Conservation (phyloP, 1,139 yeast genomes). For the Keqinozyma sinolaborantium region DNA sequence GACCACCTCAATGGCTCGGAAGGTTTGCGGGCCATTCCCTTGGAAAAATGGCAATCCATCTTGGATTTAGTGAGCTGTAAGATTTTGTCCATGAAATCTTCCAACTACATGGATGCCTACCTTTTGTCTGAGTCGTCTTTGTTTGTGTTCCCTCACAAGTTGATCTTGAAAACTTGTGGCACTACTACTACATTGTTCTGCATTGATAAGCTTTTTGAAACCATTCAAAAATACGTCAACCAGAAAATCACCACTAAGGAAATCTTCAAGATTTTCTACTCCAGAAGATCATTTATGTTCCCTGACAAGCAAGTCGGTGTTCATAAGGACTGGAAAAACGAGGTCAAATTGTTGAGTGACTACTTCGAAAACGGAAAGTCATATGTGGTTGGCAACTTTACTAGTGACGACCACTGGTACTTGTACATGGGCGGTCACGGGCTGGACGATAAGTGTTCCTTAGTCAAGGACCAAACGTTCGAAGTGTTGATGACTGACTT, state of each 20-base stretch:
- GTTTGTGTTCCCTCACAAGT: conserved; percentile 83
- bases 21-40: conserved; percentile 65
- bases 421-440: conserved; percentile 60
- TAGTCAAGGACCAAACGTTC: conserved; percentile 63
- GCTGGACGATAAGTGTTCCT: conserved; percentile 5
- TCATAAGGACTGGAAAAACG: conserved; percentile 83
- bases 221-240: conserved; percentile 17
- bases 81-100: conserved; percentile 73
- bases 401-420: conserved; percentile 87
- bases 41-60: conserved; percentile 65
- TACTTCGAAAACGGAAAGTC: conserved; percentile 64
- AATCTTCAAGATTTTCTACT: conserved; percentile 76
- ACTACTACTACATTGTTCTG: conserved; percentile 90
- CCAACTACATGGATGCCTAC: conserved; percentile 72
- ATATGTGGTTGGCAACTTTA: conserved; percentile 73
- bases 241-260: conserved; percentile 17
- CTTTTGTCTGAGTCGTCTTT: conserved; percentile 85
- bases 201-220: conserved; percentile 57
- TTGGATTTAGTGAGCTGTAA: conserved; percentile 86
- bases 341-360: conserved; percentile 64
- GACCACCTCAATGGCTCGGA: conserved; percentile 33
- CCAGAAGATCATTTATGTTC: conserved; percentile 89
- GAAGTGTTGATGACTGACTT: conserved; percentile 92
- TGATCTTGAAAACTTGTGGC: conserved; percentile 92
- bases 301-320: conserved; percentile 82